A percentile compares a stretch with the other conserved stretches of the same genome.
Conservation (phyloP, 257 asterid species). For the Solanum sitiens region DNA sequence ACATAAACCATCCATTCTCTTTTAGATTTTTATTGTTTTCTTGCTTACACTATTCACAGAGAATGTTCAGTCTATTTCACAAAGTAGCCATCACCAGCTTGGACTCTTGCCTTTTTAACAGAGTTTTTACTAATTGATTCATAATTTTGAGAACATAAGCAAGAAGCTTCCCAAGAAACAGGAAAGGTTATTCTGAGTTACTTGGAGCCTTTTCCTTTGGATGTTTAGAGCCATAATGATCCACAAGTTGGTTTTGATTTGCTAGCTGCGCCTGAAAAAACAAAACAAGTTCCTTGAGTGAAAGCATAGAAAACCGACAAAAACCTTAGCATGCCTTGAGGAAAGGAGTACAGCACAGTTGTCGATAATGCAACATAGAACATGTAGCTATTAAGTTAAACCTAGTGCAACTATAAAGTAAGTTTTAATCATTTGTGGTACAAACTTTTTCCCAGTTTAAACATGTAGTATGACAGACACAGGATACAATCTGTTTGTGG, state of each 20-base stretch:
- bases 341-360: neutral
- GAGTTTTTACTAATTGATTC: neutral
- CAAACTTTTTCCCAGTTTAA: neutral
- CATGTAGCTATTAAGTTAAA: neutral
- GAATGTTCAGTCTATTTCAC: neutral
- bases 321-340: neutral
- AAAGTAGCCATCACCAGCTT: neutral
- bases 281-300: neutral
- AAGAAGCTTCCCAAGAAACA: neutral
- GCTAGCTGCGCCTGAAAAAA: constrained; percentile 68
- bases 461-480: neutral
- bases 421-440: neutral
- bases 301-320: neutral
- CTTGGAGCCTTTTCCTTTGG: constrained; percentile 87
- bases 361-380: neutral
- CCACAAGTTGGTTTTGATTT: constrained; percentile 73
- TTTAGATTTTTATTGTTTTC: neutral
- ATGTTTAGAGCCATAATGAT: constrained; percentile 87
- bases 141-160: neutral
- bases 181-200: constrained; percentile 42
- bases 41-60: neutral
- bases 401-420: neutral
- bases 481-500: no score
- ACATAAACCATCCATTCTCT: neutral
- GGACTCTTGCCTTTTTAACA: neutral